phyloP scores from a whole-genome alignment of 306 rosid genomes.

The Gillenia trifoliata region DNA sequence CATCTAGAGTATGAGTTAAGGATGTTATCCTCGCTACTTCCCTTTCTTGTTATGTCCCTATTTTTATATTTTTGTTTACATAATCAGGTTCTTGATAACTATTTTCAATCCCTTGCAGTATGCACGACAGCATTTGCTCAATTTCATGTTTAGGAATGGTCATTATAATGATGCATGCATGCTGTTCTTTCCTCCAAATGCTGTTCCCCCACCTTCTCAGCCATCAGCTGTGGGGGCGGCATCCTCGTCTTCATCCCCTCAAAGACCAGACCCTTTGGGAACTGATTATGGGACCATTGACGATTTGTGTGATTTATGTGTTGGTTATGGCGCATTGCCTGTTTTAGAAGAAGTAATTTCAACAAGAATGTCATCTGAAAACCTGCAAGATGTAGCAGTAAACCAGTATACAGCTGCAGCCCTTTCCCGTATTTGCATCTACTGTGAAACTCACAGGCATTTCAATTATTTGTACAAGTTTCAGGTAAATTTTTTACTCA shows the following conservation, averaged over 20 bases:
- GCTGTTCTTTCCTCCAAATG: conserved; percentile 78
- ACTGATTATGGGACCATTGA: conserved; percentile 92
- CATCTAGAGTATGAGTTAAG: neutral
- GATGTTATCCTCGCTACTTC: neutral
- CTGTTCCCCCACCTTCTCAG: conserved; percentile 65
- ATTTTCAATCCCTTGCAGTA: conserved; percentile 58
- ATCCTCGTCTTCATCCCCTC: conserved; percentile 83
- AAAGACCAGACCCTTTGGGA: conserved; percentile 74
- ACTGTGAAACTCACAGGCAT: conserved; percentile 84
- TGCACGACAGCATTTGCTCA: conserved; percentile 85
- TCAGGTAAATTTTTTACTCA: conserved; percentile 51
- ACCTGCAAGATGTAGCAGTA: conserved; percentile 45
- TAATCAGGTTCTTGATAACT: conserved; percentile 6
- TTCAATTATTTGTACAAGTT: conserved; percentile 81
- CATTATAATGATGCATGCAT: conserved; percentile 82
- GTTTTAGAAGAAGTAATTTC: conserved; percentile 87
- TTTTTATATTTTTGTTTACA: conserved; percentile 16
- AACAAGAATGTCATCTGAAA: conserved; percentile 57
- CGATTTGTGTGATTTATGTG: conserved; percentile 77
- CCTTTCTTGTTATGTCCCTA: neutral
- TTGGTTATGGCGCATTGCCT: conserved; percentile 83
- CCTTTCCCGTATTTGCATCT: conserved; percentile 78
- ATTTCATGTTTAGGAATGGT: conserved; percentile 89
- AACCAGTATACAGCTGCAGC: conserved; percentile 63
- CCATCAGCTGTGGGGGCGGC: conserved; percentile 54